Base-by-base conservation (phyloP, 2,329 filamentous ascomycete species). In the Nigrograna mackinnonii region DNA sequence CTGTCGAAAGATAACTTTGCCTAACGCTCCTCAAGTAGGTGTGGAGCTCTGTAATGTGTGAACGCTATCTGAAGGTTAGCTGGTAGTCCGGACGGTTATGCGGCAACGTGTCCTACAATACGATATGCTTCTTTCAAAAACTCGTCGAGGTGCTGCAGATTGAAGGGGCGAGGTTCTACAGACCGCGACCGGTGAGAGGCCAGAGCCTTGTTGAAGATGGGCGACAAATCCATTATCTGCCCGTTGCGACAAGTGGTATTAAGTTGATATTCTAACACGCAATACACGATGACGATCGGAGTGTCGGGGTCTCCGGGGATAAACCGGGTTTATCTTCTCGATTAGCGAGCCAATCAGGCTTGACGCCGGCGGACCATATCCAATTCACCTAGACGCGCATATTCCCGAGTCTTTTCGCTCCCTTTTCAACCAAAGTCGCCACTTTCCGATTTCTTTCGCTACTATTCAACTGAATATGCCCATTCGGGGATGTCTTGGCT, bases 91-190 rank as follows among this genome's bases (percentile, higher is more conserved):
- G 31, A 28, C 41, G 42, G 26, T 37, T 39, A 39, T 35, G 33
- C 22, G 43, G 52, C 47, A 52, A 55, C 49, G 60, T 62, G 37
- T 68, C 79, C 60, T 74, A 95, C 91, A 68, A 97, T 96, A 65
- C 87, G 83, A 71, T 95, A 94, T 39, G 94, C 94, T 71, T 97
- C 92, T 64, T 92, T 91, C 22, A 97, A 76, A 65, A 97, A 99
- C 58, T 87, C 87, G 66, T 96, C 89, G 37, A 94, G 79, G 39
- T 62, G 58, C 35, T 64, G 62, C 38, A 69, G 57, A 45, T 64
- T 64, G 48, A 69, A 73, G 9, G 60, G 61, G 46, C 71, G 64
- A 41, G 66, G 55, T 70, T 78, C 52, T 11, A 79, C 75, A 6
- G 76, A 70, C 20, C 73, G 71, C 33, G 79, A 78, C 67, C 80